Conservation (phyloP, 345 rosid species). For the Aquilaria yunnanensis region DNA sequence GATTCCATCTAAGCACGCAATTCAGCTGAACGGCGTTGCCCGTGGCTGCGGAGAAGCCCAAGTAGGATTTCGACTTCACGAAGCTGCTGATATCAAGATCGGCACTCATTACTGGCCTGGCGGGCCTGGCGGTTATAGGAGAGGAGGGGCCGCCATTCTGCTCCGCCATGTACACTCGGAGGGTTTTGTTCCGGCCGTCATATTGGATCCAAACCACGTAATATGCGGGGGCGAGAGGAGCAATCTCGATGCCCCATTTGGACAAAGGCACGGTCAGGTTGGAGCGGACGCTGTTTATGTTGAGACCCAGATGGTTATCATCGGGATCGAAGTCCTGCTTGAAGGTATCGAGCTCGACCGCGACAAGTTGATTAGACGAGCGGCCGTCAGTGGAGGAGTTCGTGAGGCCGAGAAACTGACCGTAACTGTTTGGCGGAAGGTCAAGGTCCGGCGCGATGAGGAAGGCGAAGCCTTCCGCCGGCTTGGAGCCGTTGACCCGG, state of each 20-base stretch:
- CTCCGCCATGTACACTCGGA: constrained; percentile 37
- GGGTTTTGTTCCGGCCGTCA: constrained; percentile 25
- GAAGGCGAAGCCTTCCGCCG: constrained; percentile 48
- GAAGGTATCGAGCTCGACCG: constrained; percentile 52
- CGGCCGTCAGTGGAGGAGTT: constrained; percentile 41
- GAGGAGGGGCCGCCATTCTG: neutral
- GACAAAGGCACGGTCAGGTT: constrained; percentile 24
- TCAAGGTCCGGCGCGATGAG: constrained; percentile 33
- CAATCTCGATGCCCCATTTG: constrained; percentile 24
- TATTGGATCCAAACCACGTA: constrained; percentile 45
- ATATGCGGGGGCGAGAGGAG: constrained; percentile 20
- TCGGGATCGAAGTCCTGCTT: constrained; percentile 55
- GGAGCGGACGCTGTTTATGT: constrained; percentile 38
- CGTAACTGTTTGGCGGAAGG: constrained; percentile 30
- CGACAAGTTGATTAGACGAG: constrained; percentile 34
- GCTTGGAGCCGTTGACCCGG: constrained; percentile 10
- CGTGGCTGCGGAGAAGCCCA: constrained; percentile 55
- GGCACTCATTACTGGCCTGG: constrained; percentile 19
- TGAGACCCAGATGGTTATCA: constrained; percentile 52
- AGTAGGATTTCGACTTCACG: constrained; percentile 34
- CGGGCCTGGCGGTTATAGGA: constrained; percentile 18
- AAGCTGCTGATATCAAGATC: constrained; percentile 29
- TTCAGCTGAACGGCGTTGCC: constrained; percentile 36
- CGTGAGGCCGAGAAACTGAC: constrained; percentile 46
- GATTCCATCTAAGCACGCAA: constrained; percentile 47